Percentiles rank a stretch among this genome's conserved stretches.
Conservation (phyloP, 2,329 filamentous ascomycete genomes). For the Colletotrichum sp. region DNA sequence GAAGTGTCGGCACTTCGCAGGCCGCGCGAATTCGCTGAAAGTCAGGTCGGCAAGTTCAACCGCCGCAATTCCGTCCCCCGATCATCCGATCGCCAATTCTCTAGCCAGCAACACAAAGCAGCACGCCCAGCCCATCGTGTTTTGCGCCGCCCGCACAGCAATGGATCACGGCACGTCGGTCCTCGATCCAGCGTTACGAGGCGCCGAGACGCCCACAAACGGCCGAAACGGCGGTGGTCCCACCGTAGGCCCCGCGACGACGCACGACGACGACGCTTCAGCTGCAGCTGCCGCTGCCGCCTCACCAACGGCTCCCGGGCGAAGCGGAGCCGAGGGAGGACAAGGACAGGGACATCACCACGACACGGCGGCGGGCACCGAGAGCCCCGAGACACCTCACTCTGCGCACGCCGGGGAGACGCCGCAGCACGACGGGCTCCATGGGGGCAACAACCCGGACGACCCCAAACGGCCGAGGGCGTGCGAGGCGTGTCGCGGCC, state of each 20-base stretch:
- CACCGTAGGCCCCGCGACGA: neutral
- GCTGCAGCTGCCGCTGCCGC: neutral
- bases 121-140: neutral
- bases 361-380: neutral
- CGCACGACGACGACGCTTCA: neutral
- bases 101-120: neutral
- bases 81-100: slow-evolving; percentile 12
- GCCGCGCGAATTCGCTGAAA: neutral
- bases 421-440: slow-evolving; percentile 1
- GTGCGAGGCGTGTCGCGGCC: slow-evolving; percentile 76
- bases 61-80: slow-evolving; percentile 17
- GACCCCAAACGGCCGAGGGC: slow-evolving; percentile 73
- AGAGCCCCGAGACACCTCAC: slow-evolving; percentile 10
- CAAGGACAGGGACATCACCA: neutral
- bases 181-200: slow-evolving; percentile 20
- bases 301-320: neutral
- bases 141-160: neutral
- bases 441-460: slow-evolving; percentile 22
- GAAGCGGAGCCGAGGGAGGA: neutral
- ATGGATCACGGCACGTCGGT: slow-evolving; percentile 14
- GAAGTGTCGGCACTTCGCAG: slow-evolving; percentile 8
- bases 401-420: slow-evolving; percentile 14
- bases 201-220: neutral
- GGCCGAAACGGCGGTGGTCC: neutral
- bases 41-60: slow-evolving; percentile 16